Conservation (phyloP, 148 eudicot species). For the Cornus kousa region DNA sequence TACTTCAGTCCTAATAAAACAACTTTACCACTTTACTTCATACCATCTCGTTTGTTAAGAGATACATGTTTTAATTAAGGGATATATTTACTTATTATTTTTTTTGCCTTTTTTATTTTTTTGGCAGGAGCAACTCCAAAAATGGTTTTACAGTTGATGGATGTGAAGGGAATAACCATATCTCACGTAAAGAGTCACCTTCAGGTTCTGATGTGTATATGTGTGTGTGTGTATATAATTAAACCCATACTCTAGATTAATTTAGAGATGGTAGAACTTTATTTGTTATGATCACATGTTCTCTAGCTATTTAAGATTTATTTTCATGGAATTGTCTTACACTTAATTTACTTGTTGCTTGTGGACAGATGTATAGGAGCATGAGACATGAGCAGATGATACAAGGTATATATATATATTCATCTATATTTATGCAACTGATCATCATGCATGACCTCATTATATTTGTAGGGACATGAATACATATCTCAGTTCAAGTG, state of each 20-base stretch:
- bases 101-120: neutral
- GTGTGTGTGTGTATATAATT: too few relatives aligned
- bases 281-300: neutral
- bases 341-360: neutral
- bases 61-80: neutral
- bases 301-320: neutral
- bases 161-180: conserved; percentile 57
- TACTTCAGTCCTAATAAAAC: too few relatives aligned
- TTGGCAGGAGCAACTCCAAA: conserved; percentile 72
- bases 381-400: conserved; percentile 46
- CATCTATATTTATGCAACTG: neutral
- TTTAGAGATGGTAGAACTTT: neutral
- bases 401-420: conserved; percentile 28
- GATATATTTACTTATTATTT: neutral
- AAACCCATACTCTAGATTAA: neutral
- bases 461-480: too few relatives aligned
- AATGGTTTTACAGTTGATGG: conserved; percentile 60
- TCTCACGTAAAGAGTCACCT: conserved; percentile 85
- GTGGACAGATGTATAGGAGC: conserved; percentile 55
- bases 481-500: too few relatives aligned
- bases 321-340: neutral
- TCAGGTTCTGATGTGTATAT: conserved; percentile 41
- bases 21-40: neutral
- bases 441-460: neutral
- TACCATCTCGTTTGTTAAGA: neutral